A percentile compares a stretch with the other conserved stretches of the same genome.
Evolutionary conservation across 75 land plant species (phyloP).

Genomic region (Sequoiadendron giganteum): DNA sequence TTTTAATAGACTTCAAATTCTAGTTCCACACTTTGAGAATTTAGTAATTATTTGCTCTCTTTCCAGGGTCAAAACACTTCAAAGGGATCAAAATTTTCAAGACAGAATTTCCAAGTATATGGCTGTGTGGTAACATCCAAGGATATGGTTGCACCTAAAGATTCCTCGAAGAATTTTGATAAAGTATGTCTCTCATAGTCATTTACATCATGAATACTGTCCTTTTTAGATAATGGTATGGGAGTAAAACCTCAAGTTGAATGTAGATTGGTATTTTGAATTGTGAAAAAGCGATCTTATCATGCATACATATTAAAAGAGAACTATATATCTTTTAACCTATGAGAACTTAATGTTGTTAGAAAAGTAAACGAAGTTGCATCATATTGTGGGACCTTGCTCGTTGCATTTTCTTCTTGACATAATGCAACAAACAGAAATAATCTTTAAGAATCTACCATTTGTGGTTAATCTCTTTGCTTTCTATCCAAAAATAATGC

Average conservation of each 20-base stretch:
- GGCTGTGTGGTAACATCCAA: conserved; percentile 77
- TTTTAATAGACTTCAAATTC: background rate
- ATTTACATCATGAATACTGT: conserved; percentile 1
- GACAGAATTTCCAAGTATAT: conserved; percentile 73
- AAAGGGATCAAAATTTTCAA: conserved; percentile 23
- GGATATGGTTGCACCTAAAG: conserved; percentile 86
- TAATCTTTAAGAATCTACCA: background rate
- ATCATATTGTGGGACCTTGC: background rate
- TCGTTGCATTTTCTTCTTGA: background rate
- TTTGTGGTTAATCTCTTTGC: background rate
- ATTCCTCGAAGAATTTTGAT: conserved; percentile 61
- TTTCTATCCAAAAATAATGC: background rate
- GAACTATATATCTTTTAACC: background rate
- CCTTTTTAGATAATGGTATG: background rate
- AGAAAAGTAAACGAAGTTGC: background rate
- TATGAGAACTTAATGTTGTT: background rate
- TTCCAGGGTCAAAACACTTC: conserved; percentile 17
- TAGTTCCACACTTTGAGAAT: background rate
- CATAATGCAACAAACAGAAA: background rate
- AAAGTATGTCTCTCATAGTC: conserved; percentile 43
- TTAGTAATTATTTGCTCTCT: conserved; percentile 1
- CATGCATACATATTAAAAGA: too few species aligned
- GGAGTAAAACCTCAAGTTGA: background rate
- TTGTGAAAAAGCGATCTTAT: too few species aligned
- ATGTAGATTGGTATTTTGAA: background rate